phyloP scores from a whole-genome alignment of 2,329 filamentous ascomycete genomes.

The Grosmannia penicillata region DNA sequence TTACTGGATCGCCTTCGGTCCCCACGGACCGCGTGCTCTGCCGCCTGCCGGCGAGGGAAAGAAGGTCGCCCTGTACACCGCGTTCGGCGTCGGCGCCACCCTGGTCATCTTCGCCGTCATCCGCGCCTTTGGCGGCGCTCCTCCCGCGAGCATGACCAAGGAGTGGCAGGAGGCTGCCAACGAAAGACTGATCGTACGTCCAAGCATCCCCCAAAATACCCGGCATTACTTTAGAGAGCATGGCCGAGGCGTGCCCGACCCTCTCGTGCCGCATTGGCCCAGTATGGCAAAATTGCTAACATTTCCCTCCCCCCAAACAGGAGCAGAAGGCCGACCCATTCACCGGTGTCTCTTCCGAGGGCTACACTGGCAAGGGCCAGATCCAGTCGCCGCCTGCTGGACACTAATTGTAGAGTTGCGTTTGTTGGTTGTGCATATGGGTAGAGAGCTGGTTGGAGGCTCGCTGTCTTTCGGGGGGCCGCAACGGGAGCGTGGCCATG shows the following conservation, averaged over 20 bases:
- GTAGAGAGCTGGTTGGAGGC: background rate
- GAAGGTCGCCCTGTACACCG: constrained; percentile 62
- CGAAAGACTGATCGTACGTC: constrained; percentile 76
- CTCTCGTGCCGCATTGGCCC: background rate
- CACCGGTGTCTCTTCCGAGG: constrained; percentile 66
- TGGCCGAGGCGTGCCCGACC: too few species aligned
- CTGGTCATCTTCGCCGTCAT: constrained; percentile 57
- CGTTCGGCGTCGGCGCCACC: constrained; percentile 50
- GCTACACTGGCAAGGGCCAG: constrained; percentile 64
- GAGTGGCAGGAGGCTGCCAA: constrained; percentile 95
- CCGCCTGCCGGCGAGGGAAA: constrained; percentile 72
- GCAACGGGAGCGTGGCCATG: background rate
- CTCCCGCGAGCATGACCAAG: constrained; percentile 81
- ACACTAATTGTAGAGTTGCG: constrained; percentile 18
- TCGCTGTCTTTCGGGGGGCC: background rate
- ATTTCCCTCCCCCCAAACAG: constrained; percentile 26
- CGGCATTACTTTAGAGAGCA: too few species aligned
- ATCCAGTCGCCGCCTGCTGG: constrained; percentile 54
- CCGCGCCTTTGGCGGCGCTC: constrained; percentile 55
- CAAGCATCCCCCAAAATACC: background rate
- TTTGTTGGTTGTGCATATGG: too few species aligned
- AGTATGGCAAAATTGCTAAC: constrained; percentile 7
- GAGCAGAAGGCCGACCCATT: constrained; percentile 75
- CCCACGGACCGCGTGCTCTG: constrained; percentile 79
- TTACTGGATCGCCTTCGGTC: constrained; percentile 97